Base-by-base conservation (phyloP, 2,329 filamentous ascomycete genomes). In the Pyricularia grisea region DNA sequence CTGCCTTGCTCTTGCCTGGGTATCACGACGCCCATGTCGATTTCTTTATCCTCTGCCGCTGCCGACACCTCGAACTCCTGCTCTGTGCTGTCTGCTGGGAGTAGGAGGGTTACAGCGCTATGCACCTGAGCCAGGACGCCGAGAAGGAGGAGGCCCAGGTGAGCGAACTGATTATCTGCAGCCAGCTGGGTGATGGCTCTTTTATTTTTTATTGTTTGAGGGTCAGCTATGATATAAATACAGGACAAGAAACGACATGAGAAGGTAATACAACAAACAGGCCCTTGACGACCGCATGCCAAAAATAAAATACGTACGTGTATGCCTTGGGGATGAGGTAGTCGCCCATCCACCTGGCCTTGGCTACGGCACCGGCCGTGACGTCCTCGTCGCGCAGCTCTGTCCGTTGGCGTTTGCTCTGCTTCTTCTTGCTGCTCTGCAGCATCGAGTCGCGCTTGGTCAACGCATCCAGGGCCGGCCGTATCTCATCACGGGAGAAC, bases 131-230 rank as follows among this genome's bases (percentile, higher is more conserved):
- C 88, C 70, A 94, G 79, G 1, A 86, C 79, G 25, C 85, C 88
- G 65, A 94, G 76, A 11, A 94, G 82, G 71, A 92, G 83, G 25
- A 93, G 80, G 4, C 92, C 92, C 2, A 94, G 81, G 4, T 88
- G 82, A 2, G 91, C 87, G 77, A 92, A 92, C 74, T 93, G 91
- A 42, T 85, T 87, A 76, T 94, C 91, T 23, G 89, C 88, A 3
- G 90, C 80, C 61, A 94, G 79, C 71, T 89, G 89, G 0, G 88
- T 88, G 76, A 94, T 94, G 0, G 86, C 80, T 5, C 86, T 88
- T 69, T 28, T 14, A 20, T 31, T 65, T 14, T 31, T 23, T 30
- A 9, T 65, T 9, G 61, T 17, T 65, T 5, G 2, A 27, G n/a
- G 25, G 61, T 64, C 17, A 27, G 25, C 42, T 50, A 50, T 50